A percentile compares a stretch with the other conserved stretches of the same genome.
phyloP scores from a whole-genome alignment of 371 early-diverging fungal genomes.

The Mucor velutinosus region DNA sequence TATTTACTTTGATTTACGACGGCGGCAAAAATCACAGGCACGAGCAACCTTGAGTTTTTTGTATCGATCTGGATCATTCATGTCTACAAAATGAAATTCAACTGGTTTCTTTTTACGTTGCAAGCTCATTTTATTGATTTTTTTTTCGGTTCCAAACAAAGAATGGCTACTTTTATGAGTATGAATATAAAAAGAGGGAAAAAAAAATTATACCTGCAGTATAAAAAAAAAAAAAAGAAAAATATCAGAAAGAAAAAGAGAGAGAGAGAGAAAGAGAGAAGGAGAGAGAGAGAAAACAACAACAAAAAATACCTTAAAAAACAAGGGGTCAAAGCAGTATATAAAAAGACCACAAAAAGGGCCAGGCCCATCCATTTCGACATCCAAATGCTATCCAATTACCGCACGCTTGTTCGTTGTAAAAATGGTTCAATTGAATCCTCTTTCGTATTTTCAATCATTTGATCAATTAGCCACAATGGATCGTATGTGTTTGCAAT shows the following conservation, averaged over 20 bases:
- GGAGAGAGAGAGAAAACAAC: neutral
- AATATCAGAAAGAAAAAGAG: conserved; percentile 7
- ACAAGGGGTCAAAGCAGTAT: conserved; percentile 10
- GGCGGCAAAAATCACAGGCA: conserved; percentile 48
- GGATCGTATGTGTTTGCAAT: neutral
- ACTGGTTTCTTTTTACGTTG: conserved; percentile 27
- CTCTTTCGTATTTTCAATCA: neutral
- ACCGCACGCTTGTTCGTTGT: conserved; percentile 3
- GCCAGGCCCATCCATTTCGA: conserved; percentile 16
- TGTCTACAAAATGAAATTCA: conserved; percentile 47
- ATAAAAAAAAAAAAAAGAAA: conserved; percentile 7
- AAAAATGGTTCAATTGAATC: neutral
- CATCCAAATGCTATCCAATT: neutral
- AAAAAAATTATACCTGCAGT: neutral
- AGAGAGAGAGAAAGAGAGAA: neutral
- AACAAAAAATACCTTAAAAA: conserved; percentile 8
- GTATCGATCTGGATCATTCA: conserved; percentile 45
- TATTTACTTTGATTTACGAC: conserved; percentile 50
- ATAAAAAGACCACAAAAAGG: neutral
- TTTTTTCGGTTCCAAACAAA: conserved; percentile 1
- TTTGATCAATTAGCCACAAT: neutral
- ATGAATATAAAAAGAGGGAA: neutral
- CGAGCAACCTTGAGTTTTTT: conserved; percentile 44
- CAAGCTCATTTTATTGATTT: conserved; percentile 15
- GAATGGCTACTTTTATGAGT: neutral